Evolutionary conservation across 1,139 yeast species (phyloP).

Genomic region (Trichomonascaceae sp.): DNA sequence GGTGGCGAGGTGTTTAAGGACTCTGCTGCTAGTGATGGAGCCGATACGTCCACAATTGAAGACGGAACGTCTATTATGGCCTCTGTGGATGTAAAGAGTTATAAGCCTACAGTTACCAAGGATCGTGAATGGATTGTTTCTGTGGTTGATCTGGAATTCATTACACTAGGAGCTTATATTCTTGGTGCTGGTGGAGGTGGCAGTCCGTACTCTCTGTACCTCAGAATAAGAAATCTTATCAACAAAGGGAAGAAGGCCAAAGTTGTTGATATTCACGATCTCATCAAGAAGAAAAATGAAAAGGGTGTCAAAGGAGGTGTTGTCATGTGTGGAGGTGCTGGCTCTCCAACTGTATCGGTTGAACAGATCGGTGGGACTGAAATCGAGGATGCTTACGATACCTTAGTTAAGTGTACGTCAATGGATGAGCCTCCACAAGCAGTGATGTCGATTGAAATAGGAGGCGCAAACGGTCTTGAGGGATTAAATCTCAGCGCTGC

Average conservation of each 20-base stretch:
- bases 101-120: constrained; percentile 34
- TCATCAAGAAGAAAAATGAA: constrained; percentile 14
- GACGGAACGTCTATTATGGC: constrained; percentile 8
- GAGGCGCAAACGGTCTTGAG: constrained; percentile 43
- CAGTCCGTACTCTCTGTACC: constrained; percentile 39
- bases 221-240: constrained; percentile 34
- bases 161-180: constrained; percentile 41
- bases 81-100: constrained; percentile 19
- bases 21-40: constrained; percentile 8
- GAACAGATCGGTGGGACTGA: constrained; percentile 41
- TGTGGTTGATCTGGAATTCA: constrained; percentile 38
- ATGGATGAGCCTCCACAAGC: constrained; percentile 26
- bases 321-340: constrained; percentile 37
- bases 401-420: constrained; percentile 29
- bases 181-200: constrained; percentile 51
- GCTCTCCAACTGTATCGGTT: constrained; percentile 43
- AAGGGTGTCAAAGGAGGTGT: constrained; percentile 29
- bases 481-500: constrained; percentile 29
- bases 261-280: constrained; percentile 35
- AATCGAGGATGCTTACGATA: constrained; percentile 32
- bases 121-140: constrained; percentile 39
- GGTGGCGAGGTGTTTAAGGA: constrained; percentile 10
- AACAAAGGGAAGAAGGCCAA: constrained; percentile 33
- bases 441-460: constrained; percentile 38
- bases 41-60: constrained; percentile 13